phyloP scores from a whole-genome alignment of 345 rosid species.

The Cardamine chenopodiifolia region DNA sequence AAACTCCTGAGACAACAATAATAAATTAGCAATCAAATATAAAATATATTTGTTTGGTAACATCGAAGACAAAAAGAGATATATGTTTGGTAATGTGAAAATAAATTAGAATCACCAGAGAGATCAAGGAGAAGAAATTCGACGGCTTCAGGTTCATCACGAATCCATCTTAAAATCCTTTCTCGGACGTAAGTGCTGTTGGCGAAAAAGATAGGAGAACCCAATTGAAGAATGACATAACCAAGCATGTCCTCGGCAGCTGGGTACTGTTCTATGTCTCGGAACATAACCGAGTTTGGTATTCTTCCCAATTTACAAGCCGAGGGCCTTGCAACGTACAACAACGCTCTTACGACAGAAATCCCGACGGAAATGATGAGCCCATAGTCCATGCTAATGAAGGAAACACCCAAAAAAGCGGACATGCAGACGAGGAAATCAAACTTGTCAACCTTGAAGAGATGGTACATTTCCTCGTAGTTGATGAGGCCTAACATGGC shows the following conservation, averaged over 20 bases:
- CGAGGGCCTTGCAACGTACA: slow-evolving; percentile 78
- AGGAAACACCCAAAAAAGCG: slow-evolving; percentile 77
- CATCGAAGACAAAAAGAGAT: not conserved
- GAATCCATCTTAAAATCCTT: slow-evolving; percentile 69
- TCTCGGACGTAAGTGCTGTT: slow-evolving; percentile 72
- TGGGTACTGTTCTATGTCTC: slow-evolving; percentile 79
- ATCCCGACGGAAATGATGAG: slow-evolving; percentile 77
- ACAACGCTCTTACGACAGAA: slow-evolving; percentile 62
- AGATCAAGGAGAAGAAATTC: slow-evolving; percentile 74
- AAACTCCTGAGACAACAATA: slow-evolving; percentile 53
- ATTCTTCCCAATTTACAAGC: slow-evolving; percentile 72
- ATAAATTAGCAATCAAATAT: not conserved
- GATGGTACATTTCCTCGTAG: slow-evolving; percentile 60
- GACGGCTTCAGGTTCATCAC: slow-evolving; percentile 49
- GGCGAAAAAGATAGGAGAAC: slow-evolving; percentile 90
- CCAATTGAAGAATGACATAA: slow-evolving; percentile 65
- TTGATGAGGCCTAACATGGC: slow-evolving; percentile 89
- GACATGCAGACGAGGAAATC: slow-evolving; percentile 81
- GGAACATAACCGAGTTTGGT: slow-evolving; percentile 55
- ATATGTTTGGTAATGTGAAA: not conserved
- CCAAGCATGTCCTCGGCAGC: slow-evolving; percentile 49
- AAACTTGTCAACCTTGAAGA: slow-evolving; percentile 77
- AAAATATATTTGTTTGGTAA: not conserved
- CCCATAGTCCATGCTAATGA: slow-evolving; percentile 82
- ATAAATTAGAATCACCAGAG: slow-evolving; percentile 49